Conservation (phyloP, 1,284 basidiomycete species). For the Ganoderma lingzhi region DNA sequence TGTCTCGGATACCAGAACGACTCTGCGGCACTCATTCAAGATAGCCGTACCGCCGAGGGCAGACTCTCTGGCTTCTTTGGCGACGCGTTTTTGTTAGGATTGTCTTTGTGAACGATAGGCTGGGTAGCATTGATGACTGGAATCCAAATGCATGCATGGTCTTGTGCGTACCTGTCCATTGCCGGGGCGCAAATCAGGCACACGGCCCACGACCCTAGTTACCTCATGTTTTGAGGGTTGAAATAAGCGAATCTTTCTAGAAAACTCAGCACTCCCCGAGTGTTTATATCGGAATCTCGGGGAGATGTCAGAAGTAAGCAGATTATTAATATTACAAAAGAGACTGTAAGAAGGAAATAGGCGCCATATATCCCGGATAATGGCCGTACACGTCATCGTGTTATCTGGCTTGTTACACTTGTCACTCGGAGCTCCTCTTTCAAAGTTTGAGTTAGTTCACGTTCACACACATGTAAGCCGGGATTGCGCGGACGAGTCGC, state of each 20-base stretch:
- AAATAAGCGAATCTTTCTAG: conserved; percentile 2
- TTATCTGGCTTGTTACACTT: background rate
- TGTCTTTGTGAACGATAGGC: background rate
- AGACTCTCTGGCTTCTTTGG: background rate
- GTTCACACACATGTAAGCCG: conserved; percentile 11
- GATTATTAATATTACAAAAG: background rate
- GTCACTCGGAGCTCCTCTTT: background rate
- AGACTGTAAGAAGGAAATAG: background rate
- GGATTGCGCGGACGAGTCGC: conserved; percentile 1
- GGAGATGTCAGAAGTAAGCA: background rate
- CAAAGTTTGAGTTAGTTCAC: background rate
- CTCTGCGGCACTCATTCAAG: conserved; percentile 21
- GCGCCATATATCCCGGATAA: background rate
- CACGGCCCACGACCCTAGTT: background rate
- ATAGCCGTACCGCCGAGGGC: background rate
- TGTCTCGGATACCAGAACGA: conserved; percentile 29
- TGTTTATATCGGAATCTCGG: conserved; percentile 2
- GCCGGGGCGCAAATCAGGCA: background rate
- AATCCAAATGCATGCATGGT: background rate
- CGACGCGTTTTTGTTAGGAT: background rate
- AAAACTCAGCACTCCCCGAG: background rate
- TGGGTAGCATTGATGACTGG: background rate
- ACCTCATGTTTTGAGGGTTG: background rate
- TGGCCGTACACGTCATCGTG: background rate
- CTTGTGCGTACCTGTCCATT: background rate